Conservation (phyloP, 768 basidiomycete species). For the Kwoniella shandongensis region DNA sequence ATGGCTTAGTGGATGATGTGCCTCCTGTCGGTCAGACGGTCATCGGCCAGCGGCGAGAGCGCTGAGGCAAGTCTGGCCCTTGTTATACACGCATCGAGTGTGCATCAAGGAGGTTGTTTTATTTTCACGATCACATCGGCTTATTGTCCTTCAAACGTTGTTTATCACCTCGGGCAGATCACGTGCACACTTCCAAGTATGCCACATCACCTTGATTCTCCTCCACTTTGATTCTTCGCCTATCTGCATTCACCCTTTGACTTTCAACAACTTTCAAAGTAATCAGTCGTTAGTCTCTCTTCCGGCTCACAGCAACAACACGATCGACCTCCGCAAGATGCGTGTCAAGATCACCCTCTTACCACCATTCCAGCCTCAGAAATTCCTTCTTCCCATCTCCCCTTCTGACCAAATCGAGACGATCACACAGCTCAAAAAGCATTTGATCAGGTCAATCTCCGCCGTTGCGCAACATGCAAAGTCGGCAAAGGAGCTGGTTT, state of each 20-base stretch:
- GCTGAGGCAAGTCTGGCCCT: no score
- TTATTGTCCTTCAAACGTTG: no score
- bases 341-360: conserved; percentile 34
- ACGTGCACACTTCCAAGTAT: no score
- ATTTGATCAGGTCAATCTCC: conserved; percentile 30
- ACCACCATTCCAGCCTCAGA: conserved; percentile 29
- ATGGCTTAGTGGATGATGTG: no score
- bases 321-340: no score
- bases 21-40: no score
- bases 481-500: conserved; percentile 19
- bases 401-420: conserved; percentile 19
- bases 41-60: no score
- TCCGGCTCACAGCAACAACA: no score
- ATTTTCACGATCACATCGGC: no score
- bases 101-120: no score
- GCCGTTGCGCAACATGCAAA: conserved; percentile 11
- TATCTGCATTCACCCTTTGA: background rate
- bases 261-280: background rate
- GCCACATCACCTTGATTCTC: background rate
- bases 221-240: background rate
- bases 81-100: no score
- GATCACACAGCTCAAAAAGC: conserved; percentile 30
- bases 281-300: background rate
- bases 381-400: conserved; percentile 35
- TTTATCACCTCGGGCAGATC: no score